A percentile compares a stretch with the other conserved stretches of the same genome.
Conservation (phyloP, 2,329 filamentous ascomycete species). For the Escovopsis weberi region DNA sequence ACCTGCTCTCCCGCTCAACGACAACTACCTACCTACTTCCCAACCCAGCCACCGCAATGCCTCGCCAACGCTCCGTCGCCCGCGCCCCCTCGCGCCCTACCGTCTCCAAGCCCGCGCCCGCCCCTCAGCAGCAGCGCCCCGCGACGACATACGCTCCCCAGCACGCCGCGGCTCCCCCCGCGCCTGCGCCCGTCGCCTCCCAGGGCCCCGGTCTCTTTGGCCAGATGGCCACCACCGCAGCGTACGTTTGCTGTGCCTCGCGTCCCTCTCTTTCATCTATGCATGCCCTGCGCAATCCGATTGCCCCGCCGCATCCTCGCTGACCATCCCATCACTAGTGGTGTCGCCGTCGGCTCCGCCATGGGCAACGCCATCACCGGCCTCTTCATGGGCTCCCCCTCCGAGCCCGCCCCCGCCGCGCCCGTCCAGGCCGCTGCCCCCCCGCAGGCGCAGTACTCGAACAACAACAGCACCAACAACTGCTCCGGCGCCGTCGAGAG, state of each 20-base stretch:
- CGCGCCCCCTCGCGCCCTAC: constrained; percentile 54
- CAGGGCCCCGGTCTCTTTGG: constrained; percentile 78
- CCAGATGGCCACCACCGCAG: constrained; percentile 94
- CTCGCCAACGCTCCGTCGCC: constrained; percentile 61
- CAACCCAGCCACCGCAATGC: constrained; percentile 37
- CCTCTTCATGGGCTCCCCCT: constrained; percentile 62
- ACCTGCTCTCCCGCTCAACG: constrained; percentile 3
- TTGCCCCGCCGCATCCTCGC: neutral
- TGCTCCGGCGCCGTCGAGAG: constrained; percentile 68
- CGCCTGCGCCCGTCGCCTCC: constrained; percentile 33
- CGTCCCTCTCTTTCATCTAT: neutral
- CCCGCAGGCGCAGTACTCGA: constrained; percentile 38
- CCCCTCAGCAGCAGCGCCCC: constrained; percentile 51
- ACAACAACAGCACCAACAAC: constrained; percentile 29
- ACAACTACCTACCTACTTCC: constrained; percentile 6
- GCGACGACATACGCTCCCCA: constrained; percentile 50
- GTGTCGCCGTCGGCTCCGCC: constrained; percentile 90
- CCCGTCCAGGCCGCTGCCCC: constrained; percentile 25
- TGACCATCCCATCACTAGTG: constrained; percentile 36
- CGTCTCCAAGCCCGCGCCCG: constrained; percentile 41
- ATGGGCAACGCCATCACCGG: constrained; percentile 91
- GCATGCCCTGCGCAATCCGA: no score
- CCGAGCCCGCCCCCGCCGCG: constrained; percentile 30
- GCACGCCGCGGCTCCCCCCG: constrained; percentile 21
- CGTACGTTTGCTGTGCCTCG: constrained; percentile 51